phyloP scores from a whole-genome alignment of 139 green algal genomes.

The Asterochloris sp. region DNA sequence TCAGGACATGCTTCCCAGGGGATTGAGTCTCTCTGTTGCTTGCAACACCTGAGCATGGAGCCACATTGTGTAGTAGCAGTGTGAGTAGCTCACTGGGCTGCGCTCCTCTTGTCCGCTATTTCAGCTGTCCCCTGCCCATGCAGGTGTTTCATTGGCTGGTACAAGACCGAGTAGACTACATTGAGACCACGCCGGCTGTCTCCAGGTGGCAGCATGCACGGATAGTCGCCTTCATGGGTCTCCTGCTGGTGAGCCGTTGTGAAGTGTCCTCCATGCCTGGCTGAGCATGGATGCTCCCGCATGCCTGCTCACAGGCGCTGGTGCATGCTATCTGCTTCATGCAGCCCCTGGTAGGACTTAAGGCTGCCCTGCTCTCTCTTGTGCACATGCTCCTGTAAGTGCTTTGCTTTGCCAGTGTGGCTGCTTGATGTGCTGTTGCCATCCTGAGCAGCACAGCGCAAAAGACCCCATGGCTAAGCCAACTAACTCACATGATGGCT shows the following conservation, averaged over 20 bases:
- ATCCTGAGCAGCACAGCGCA: neutral
- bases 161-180: conserved; percentile 82
- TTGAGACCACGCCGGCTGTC: conserved; percentile 89
- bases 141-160: conserved; percentile 89
- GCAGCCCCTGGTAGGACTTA: too few species aligned
- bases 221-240: conserved; percentile 71
- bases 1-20: too few species aligned
- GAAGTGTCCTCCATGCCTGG: neutral
- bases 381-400: too few species aligned
- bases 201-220: conserved; percentile 69
- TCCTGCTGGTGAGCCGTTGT: conserved; percentile 70
- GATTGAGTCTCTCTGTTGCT: neutral
- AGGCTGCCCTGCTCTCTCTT: too few species aligned
- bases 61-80: too few species aligned
- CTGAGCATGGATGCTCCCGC: too few species aligned
- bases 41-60: neutral
- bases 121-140: conserved; percentile 43
- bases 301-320: too few species aligned
- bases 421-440: neutral
- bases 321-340: too few species aligned
- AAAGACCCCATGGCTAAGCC: neutral
- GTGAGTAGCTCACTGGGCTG: too few species aligned
- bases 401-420: neutral
- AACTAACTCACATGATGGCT: too few species aligned
- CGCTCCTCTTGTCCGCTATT: neutral